Base-by-base conservation (phyloP, 2,329 filamentous ascomycete genomes). In the Biscogniauxia mediterranea region DNA sequence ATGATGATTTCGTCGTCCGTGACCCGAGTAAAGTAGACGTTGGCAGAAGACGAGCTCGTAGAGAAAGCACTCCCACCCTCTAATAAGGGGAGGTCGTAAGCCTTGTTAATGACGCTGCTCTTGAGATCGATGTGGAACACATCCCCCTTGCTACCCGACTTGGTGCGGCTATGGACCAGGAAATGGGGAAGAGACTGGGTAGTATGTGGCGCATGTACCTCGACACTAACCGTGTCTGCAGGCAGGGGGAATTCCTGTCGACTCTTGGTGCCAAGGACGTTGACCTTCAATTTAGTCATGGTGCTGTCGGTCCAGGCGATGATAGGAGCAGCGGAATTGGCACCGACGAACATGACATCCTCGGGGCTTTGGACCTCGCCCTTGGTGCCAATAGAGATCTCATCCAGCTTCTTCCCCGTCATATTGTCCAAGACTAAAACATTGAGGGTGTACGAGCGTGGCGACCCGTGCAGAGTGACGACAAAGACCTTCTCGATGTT, bases 21-120 rank as follows among this genome's bases (percentile, higher is more conserved):
- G 63, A 95, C 82, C 61, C 93, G 87, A 1, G 91, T 93, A 74
- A 98, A 97, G 78, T 92, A 97, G 7, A 97, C 89, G 69, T 95
- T 93, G 20, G 90, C 87, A 61, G 89, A 90, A 50, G 86, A 84
- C 1, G 88, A 91, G 76, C 89, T 95, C 0, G 87, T 89, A 0
- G 93, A 90, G 72, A 97, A 92, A 0, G 89, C 86, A 23, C 92
- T 93, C 50, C 80, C 81, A 0, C 90, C 91, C 23, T 84, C 76
- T 20, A 93, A 75, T 57, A 86, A 85, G 0, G 93, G 91, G 13
- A 98, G 81, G 26, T 89, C 86, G 73, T 97, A 97, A 0, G 89
- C 89, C 74, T 91, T 92, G n/a, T 82, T 83, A 26, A 94, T 83
- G 19, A 83, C 84, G 58, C 82, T 85, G 61, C 82, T 88, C 77